Base-by-base conservation (phyloP, 257 asterid genomes). In the Solanum pinnatisectum region DNA sequence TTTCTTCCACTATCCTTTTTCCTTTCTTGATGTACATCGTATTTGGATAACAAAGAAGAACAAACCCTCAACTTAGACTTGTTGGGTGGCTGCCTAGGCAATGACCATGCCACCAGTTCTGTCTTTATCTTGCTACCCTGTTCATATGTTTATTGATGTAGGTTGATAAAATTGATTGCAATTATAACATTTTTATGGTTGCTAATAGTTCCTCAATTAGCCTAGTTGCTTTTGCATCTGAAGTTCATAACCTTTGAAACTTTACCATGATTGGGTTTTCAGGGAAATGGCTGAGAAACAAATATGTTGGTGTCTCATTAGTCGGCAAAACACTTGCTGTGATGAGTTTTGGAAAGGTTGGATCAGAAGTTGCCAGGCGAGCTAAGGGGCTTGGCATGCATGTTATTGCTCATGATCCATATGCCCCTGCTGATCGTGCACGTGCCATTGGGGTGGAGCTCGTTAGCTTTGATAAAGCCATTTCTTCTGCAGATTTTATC, bases 331-430 rank as follows among this genome's bases (percentile, higher is more conserved):
- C 96, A 56, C 94, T 95, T 83, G 98, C 96, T 2, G 99, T 96
- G n/a, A 94, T 96, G 98, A 98, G 99, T 49, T 96, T 96, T 30
- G 99, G 99, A 10, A 96, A 96, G 93, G 99, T 95, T 52, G 99
- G 98, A 40, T 91, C 99, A 27, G 99, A 96, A 94, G 99, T 96
- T 86, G 98, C 98, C 68, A 92, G 99, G 91, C 96, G 98, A 65
- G 98, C 99, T 30, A 96, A 95, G 92, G 99, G 98, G 39, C 96
- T 95, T 3, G 99, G 99, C 59, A 96, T 96, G 98, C 95, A 95
- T 88, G 98, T 96, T 49, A 92, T 96, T 89, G 96, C 98, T 22
- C 97, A 96, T 14, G 99, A 96, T 90, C 98, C 98, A 16, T 95
- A 96, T 92, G 98, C 98, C 22, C 91, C 98, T 32, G 97, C 98